phyloP scores from a whole-genome alignment of 2,329 filamentous ascomycete genomes.

The Didymella glomerata region DNA sequence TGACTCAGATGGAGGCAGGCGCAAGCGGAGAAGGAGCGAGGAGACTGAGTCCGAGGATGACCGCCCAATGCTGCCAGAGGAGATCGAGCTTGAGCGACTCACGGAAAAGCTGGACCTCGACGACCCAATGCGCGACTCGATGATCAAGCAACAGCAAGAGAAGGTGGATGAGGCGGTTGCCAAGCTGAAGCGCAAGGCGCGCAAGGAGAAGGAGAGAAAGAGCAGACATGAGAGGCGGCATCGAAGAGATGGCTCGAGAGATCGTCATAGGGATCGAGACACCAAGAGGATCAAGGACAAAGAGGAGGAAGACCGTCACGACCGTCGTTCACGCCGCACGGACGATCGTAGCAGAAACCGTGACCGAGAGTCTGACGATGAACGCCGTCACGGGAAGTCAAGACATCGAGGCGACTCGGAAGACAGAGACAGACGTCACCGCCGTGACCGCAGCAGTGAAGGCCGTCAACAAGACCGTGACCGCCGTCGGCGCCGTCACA shows the following conservation, averaged over 20 bases:
- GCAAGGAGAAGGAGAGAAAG: conserved; percentile 57
- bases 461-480: conserved; percentile 11
- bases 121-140: conserved; percentile 93
- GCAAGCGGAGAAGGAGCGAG: conserved; percentile 58
- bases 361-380: conserved; percentile 24
- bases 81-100: conserved; percentile 78
- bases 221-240: conserved; percentile 36
- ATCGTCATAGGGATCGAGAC: conserved; percentile 34
- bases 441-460: conserved; percentile 25
- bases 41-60: conserved; percentile 53
- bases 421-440: conserved; percentile 23
- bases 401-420: conserved; percentile 23
- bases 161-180: conserved; percentile 78
- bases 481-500: conserved; percentile 25
- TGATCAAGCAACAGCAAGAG: conserved; percentile 90
- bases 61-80: conserved; percentile 78
- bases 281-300: conserved; percentile 34
- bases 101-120: conserved; percentile 88
- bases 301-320: conserved; percentile 23
- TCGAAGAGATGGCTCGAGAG: conserved; percentile 35
- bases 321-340: conserved; percentile 24
- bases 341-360: conserved; percentile 28
- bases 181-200: conserved; percentile 60
- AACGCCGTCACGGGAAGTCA: conserved; percentile 17
- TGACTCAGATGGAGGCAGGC: conserved; percentile 58